Evolutionary conservation across 805 yeast genomes (phyloP).

Genomic region (Debaryomyces tyrocola): DNA sequence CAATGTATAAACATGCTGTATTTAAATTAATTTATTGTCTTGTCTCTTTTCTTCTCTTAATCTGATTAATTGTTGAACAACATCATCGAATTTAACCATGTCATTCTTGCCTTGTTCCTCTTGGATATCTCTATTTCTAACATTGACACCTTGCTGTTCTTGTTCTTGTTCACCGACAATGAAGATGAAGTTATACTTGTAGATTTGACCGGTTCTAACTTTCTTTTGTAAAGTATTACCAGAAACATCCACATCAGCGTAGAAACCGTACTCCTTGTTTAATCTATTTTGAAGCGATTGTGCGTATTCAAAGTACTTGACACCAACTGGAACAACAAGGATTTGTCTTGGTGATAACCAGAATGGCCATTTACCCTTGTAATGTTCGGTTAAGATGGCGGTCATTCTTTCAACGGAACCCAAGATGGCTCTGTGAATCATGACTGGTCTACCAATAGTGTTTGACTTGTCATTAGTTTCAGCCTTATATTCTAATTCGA

Average conservation of each 20-base stretch:
- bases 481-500: conserved; percentile 83
- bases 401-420: conserved; percentile 99
- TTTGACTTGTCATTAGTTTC: conserved; percentile 53
- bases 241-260: conserved; percentile 87
- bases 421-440: conserved; percentile 98
- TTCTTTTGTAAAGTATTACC: conserved; percentile 98
- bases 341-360: conserved; percentile 99
- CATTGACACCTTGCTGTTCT: conserved; percentile 76
- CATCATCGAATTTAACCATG: conserved; percentile 69
- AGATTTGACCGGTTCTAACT: conserved; percentile 94
- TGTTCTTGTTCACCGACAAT: conserved; percentile 97
- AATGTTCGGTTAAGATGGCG: conserved; percentile 96
- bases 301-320: conserved; percentile 88
- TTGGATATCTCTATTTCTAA: conserved; percentile 93
- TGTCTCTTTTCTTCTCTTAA: conserved; percentile 74
- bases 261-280: conserved; percentile 70
- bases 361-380: conserved; percentile 99
- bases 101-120: conserved; percentile 93
- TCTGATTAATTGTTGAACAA: conserved; percentile 62
- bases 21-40: conserved; percentile 51
- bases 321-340: conserved; percentile 95
- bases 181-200: conserved; percentile 92
- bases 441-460: conserved; percentile 83
- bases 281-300: conserved; percentile 69
- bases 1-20: not conserved